Base-by-base conservation (phyloP, 768 basidiomycete genomes). In the Jaapia argillacea region DNA sequence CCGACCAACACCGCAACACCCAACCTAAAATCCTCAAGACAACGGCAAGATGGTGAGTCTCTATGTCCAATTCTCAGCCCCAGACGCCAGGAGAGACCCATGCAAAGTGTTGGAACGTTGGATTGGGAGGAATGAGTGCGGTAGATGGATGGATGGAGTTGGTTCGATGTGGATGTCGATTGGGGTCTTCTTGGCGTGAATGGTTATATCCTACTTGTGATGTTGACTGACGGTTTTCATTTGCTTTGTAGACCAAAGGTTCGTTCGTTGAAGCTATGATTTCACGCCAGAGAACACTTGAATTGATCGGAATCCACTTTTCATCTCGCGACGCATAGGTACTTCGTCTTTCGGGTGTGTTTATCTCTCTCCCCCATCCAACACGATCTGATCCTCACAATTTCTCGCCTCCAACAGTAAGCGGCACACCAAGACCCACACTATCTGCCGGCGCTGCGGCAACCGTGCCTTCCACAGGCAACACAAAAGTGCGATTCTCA, bases 381-480 rank as follows among this genome's bases (percentile, higher is more conserved):
- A 10, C 28, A n/a, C n/a, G n/a, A n/a, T n/a, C 33, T 24, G 35
- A 14, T 4, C 10, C n/a, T 33, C 31, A 37, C 1, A 28, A 16
- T 14, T 33, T 10, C 5, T 39, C 45, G n/a, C 36, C 40, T 36
- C 44, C 38, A 24, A 51, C 64, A 90, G 91, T 87, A 93, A 93
- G 75, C 77, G 90, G 64, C 92, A 93, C 79, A 86, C 88, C 54
- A 96, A 94, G 74, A 81, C 88, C 52, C 91, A 94, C 76, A 92
- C 90, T 45, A 82, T 97, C 57, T 99, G 96, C 79, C 77, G 92
- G 63, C 87, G 96, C 56, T 99, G 96, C 69, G 91, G 92, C 52
- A 77, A 83, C 68, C 81, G 94, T 47, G 79, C 91, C 26, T 94
- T 97, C 77, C 96, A 98, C 80, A 85, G 81, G 68, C 94, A 99